Conservation (phyloP, 306 rosid genomes). For the Quercus engelmannii region DNA sequence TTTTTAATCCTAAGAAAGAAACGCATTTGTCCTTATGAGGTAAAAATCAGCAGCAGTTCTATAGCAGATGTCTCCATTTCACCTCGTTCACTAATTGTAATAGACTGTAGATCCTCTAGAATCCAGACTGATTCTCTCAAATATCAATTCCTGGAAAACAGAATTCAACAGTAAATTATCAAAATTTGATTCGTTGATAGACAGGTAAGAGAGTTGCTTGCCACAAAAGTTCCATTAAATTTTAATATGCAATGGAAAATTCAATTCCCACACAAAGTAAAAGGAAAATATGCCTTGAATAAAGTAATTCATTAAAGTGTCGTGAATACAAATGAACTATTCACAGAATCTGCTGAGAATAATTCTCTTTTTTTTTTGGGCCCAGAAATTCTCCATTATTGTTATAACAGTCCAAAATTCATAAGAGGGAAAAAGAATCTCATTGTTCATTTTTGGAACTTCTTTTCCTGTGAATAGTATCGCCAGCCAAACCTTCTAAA, state of each 20-base stretch:
- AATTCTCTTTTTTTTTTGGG: too few relatives aligned
- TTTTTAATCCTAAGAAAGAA: not conserved
- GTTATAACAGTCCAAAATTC: too few relatives aligned
- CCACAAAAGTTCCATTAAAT: not conserved
- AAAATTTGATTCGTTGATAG: not conserved
- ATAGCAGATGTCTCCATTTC: not conserved
- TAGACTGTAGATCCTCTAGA: not conserved
- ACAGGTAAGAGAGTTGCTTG: not conserved
- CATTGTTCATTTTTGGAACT: too few relatives aligned
- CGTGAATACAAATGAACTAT: too few relatives aligned
- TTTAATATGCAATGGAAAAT: not conserved
- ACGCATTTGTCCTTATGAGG: not conserved
- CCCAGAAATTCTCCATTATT: too few relatives aligned
- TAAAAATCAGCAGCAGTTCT: not conserved
- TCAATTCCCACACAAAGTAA: not conserved
- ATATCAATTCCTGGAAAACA: constrained; percentile 7
- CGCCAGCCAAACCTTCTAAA: too few relatives aligned
- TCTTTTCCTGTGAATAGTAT: too few relatives aligned
- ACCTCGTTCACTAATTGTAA: not conserved
- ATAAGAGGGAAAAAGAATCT: too few relatives aligned
- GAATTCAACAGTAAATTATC: not conserved
- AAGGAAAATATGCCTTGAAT: not conserved
- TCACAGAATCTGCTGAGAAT: too few relatives aligned
- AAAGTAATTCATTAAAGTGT: not conserved
- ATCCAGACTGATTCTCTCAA: not conserved